Percentiles rank a stretch among this genome's conserved stretches.
Conservation (phyloP, 495 filamentous ascomycete species). For the Lasiosphaeria miniovina region DNA sequence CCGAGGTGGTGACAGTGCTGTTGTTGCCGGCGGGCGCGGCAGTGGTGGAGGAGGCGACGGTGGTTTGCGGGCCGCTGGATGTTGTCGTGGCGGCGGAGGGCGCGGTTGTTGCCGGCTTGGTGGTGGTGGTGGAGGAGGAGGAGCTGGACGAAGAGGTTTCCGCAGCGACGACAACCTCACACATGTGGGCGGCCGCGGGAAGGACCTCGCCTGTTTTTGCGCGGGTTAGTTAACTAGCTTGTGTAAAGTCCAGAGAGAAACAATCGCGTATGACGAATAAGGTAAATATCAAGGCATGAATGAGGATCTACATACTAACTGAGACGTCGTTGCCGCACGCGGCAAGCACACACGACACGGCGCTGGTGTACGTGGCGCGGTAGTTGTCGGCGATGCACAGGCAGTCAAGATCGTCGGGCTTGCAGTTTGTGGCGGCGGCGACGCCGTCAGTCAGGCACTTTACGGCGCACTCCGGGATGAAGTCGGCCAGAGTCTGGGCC, state of each 20-base stretch:
- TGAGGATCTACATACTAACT: conserved; percentile 10
- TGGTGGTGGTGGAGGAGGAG: not conserved
- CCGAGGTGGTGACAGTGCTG: not conserved
- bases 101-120: too few relatives aligned
- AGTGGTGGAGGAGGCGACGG: conserved; percentile 1
- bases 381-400: conserved; percentile 27
- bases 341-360: conserved; percentile 24
- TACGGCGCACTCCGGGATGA: conserved; percentile 23
- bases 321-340: conserved; percentile 21
- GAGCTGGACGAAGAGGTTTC: conserved; percentile 3
- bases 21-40: not conserved
- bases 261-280: too few relatives aligned
- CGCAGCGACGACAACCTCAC: conserved; percentile 14
- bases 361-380: conserved; percentile 21
- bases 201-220: conserved; percentile 18
- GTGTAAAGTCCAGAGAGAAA: not conserved
- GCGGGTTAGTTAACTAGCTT: not conserved
- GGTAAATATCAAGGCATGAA: not conserved
- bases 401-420: conserved; percentile 21
- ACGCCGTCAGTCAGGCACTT: conserved; percentile 23
- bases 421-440: conserved; percentile 19
- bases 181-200: conserved; percentile 21
- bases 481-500: conserved; percentile 7
- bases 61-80: not conserved
- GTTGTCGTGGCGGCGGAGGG: conserved; percentile 3